A percentile compares a stretch with the other conserved stretches of the same genome.
phyloP scores from a whole-genome alignment of 2,329 filamentous ascomycete species.

The Aspergillus arachidicola region DNA sequence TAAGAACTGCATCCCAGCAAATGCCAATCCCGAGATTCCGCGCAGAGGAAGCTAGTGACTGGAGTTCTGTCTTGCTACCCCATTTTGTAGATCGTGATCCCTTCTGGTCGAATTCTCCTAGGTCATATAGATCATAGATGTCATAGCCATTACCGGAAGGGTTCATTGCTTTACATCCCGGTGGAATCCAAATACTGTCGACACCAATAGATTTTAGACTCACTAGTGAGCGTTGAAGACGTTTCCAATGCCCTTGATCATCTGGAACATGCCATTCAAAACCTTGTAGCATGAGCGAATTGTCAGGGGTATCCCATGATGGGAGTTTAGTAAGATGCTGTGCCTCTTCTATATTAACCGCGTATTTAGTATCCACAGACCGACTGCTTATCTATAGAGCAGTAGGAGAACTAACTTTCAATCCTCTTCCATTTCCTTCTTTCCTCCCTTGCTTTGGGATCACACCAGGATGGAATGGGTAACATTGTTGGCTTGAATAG shows the following conservation, averaged over 20 bases:
- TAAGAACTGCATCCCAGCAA: constrained; percentile 72
- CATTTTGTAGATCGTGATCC: constrained; percentile 66
- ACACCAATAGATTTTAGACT: constrained; percentile 62
- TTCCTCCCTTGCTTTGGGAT: constrained; percentile 16
- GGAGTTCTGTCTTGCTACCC: constrained; percentile 66
- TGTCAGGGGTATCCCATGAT: constrained; percentile 38
- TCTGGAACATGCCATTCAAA: constrained; percentile 74
- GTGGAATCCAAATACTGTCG: constrained; percentile 68
- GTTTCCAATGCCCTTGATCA: constrained; percentile 63
- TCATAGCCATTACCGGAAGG: constrained; percentile 68
- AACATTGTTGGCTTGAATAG: constrained; percentile 11
- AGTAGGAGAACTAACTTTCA: constrained; percentile 20
- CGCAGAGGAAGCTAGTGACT: constrained; percentile 47
- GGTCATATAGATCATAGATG: constrained; percentile 69
- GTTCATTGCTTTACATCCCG: constrained; percentile 68
- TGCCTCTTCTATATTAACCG: constrained; percentile 23
- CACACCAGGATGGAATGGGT: constrained; percentile 13
- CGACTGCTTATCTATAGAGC: not conserved
- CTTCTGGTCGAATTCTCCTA: constrained; percentile 75
- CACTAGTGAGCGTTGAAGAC: constrained; percentile 56
- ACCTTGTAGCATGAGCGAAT: constrained; percentile 63
- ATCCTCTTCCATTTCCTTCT: constrained; percentile 25
- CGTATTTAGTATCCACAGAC: constrained; percentile 3
- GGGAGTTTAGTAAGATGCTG: constrained; percentile 27
- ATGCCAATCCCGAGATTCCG: constrained; percentile 56